Evolutionary conservation across 108 stramenopile species (phyloP).

Genomic region (Nitzschia sp.): DNA sequence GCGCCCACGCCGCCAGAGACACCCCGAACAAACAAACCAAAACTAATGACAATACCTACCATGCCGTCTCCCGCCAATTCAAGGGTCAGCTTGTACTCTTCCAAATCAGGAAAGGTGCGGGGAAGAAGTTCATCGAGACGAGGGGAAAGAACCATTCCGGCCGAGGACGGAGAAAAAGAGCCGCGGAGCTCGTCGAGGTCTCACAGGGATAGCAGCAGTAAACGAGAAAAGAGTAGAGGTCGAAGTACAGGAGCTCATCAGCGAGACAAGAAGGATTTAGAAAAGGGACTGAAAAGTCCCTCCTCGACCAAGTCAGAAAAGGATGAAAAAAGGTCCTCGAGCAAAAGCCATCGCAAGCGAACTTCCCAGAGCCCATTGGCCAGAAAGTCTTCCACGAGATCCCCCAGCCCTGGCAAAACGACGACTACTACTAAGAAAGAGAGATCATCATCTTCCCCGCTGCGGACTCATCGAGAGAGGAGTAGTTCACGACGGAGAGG

Average conservation of each 20-base stretch:
- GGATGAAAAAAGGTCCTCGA: background rate
- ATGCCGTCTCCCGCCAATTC: constrained; percentile 15
- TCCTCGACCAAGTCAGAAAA: background rate
- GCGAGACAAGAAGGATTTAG: background rate
- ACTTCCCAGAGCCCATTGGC: background rate
- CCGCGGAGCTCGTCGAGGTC: background rate
- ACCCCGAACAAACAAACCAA: background rate
- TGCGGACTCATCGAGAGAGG: background rate
- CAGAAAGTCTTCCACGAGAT: background rate
- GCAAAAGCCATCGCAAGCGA: background rate
- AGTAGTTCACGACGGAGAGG: background rate
- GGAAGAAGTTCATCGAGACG: constrained; percentile 1
- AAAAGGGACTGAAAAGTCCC: background rate
- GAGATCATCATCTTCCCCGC: background rate
- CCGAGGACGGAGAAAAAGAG: background rate
- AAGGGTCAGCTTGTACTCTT: background rate
- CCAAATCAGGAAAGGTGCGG: background rate
- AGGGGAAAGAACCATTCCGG: background rate
- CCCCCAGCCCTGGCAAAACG: background rate
- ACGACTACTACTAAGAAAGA: too few species aligned
- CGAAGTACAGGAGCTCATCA: too few species aligned
- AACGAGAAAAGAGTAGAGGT: too few species aligned
- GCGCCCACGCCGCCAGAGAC: background rate
- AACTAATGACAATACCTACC: background rate
- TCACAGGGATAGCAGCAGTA: too few species aligned